Base-by-base conservation (phyloP, 768 basidiomycete species). In the Calocybe cyanea region DNA sequence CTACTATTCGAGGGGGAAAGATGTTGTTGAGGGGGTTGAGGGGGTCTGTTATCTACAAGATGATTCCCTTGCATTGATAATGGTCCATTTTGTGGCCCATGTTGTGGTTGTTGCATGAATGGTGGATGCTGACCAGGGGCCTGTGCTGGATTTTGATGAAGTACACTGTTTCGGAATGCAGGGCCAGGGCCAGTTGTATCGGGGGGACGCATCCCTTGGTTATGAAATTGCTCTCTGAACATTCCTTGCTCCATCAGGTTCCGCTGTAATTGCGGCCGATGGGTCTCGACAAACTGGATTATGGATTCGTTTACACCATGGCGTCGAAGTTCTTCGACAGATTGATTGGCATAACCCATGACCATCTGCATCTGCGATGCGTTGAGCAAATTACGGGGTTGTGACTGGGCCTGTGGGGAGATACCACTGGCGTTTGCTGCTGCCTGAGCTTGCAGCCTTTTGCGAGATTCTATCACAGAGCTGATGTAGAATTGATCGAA, bases 401-500 rank as follows among this genome's bases (percentile, higher is more conserved):
- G 30, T 5, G 21, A 42, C 19, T 49, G 49, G 21, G 43, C 30
- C 25, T 31, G 38, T 18, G 42, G 21, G 2, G 44, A 37, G 19
- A 36, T 11, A 11, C 43, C 46, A 18, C 36, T 49, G 13, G 19
- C 11, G 20, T 40, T 42, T 14, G 48, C 38, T 15, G 38, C 48
- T 19, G 38, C 46, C 25, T 28, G 25, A 14, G 49, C 45, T 28
- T 61, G 57, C 48, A 49, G 44, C 51, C 65, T 69, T 38, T 54
- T 46, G 34, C 61, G 62, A 28, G 54, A 49, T 1, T 71, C 66
- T 40, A 71, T 51, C 18, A 76, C 60, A 11, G 74, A 73, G 31
- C 56, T 19, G 42, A 77, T 63, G 50, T 84, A 83, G 31, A 72
- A 70, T 13, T 60, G 53, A 57, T 89, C 85, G 56, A 87, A 86